Conservation (phyloP, 169 alveolate species). For the Eimeria sp. region DNA sequence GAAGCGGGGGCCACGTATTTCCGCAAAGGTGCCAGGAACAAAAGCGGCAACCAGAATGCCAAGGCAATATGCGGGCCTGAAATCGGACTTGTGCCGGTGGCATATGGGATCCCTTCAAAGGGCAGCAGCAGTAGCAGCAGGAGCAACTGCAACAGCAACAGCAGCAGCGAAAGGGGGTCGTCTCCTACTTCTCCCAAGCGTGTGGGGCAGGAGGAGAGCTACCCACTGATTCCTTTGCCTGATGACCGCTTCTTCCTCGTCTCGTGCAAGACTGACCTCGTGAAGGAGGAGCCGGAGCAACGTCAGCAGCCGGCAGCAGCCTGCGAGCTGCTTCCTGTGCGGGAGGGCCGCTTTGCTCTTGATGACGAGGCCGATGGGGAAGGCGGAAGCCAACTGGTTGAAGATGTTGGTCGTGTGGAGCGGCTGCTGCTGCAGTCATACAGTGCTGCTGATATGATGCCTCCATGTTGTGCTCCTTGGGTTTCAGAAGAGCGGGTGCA, state of each 20-base stretch:
- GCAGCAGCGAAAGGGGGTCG: slow-evolving; percentile 18
- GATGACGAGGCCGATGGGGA: slow-evolving; percentile 3
- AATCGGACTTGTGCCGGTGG: slow-evolving; percentile 45
- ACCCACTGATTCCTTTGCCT: slow-evolving; percentile 28
- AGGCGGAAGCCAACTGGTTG: neutral
- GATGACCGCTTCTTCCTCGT: slow-evolving; percentile 41
- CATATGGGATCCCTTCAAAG: slow-evolving; percentile 10
- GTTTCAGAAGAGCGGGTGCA: neutral
- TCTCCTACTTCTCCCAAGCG: neutral
- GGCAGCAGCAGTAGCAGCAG: slow-evolving; percentile 6
- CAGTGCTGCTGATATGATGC: slow-evolving; percentile 29
- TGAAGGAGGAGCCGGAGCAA: neutral
- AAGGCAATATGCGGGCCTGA: slow-evolving; percentile 24
- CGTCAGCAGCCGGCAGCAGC: neutral
- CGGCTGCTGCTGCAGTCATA: slow-evolving; percentile 38
- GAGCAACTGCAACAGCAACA: slow-evolving; percentile 24
- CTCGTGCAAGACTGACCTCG: slow-evolving; percentile 48
- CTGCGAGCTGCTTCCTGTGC: slow-evolving; percentile 34
- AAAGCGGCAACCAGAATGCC: neutral
- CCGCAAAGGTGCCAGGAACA: neutral
- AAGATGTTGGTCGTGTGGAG: slow-evolving; percentile 24
- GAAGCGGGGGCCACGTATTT: neutral
- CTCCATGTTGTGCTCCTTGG: neutral
- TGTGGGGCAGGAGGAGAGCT: slow-evolving; percentile 9
- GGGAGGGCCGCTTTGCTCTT: neutral